A percentile compares a stretch with the other conserved stretches of the same genome.
phyloP scores from a whole-genome alignment of 148 eudicot genomes.

The Camellia sinensis region DNA sequence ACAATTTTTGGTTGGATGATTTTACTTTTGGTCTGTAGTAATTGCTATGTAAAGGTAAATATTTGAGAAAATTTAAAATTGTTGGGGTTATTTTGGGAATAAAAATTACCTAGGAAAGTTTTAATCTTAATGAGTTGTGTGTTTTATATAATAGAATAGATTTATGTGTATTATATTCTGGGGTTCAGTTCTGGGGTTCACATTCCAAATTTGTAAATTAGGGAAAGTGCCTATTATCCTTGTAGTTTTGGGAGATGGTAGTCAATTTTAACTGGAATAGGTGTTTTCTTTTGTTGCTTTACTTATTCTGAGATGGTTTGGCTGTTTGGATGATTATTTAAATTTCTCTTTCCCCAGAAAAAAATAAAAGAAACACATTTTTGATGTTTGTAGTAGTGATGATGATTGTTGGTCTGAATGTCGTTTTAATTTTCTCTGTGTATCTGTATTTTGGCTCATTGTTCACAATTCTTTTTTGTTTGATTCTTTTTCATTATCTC shows the following conservation, averaged over 20 bases:
- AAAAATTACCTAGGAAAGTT: no score
- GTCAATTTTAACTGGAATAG: constrained; percentile 5
- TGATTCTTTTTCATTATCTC: not conserved
- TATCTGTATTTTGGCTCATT: not conserved
- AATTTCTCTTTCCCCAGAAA: constrained; percentile 15
- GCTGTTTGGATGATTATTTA: constrained; percentile 15
- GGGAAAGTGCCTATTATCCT: constrained; percentile 3
- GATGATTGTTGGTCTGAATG: not conserved
- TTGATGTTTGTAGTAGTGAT: not conserved
- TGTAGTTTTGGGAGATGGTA: constrained; percentile 3
- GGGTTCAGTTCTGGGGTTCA: constrained; percentile 1
- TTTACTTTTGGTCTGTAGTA: no score
- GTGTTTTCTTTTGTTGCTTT: constrained; percentile 7
- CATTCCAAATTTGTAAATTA: not conserved
- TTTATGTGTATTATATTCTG: not conserved
- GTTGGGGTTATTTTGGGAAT: no score
- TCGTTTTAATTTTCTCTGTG: not conserved
- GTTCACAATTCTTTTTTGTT: not conserved
- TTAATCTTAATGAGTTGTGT: no score
- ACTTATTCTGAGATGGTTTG: not conserved
- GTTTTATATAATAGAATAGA: no score
- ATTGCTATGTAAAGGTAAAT: no score
- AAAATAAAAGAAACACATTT: not conserved
- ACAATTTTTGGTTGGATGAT: no score
- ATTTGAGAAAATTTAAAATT: no score